Base-by-base conservation (phyloP, 768 basidiomycete genomes). In the Collybia sordida region DNA sequence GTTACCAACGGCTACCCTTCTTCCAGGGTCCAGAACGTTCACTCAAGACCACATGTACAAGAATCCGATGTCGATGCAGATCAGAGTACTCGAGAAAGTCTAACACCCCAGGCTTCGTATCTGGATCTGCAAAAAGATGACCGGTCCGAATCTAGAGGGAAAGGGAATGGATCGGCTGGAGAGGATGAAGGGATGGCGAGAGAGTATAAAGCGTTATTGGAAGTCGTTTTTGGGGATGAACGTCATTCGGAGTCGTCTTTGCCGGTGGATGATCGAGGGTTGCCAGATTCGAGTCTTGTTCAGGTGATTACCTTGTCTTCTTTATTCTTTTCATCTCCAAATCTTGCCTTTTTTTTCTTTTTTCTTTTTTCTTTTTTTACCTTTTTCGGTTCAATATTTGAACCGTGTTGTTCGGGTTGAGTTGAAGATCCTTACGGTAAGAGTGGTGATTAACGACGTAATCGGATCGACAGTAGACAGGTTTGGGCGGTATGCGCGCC, bases 61-160 rank as follows among this genome's bases (percentile, higher is more conserved):
- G 19, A 46, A 3, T 37, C 43, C 42, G 28, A 49, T 21, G 7
- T 27, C 41, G 45, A 42, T 35, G 42, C 50, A 35, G 43, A 46
- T 28, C 38, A 49, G 39, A 15, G 21, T 45, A 34, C 23, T 35
- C 51, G 21, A 27, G 6, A 50, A 45, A 34, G 51, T 53, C 28
- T 48, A 46, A 42, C 47, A n/a, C 27, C 49, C 24, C 52, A 18
- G 41, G 46, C 50, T 24, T 53, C 45, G 39, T 21, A 40, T 34
- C 56, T 47, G 45, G 53, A 21, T 40, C 36, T 40, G 43, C 41
- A 42, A n/a, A 49, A 12, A 14, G 44, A 19, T n/a, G 43, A 22
- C 15, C 40, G 42, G 39, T 19, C 40, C 44, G 45, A 27, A 28
- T 45, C 52, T n/a, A n/a, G n/a, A n/a, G n/a, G n/a, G n/a, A n/a